Evolutionary conservation across 2,329 filamentous ascomycete species (phyloP), one percentile per base, ranked within the genome.

Genomic region (Arthrinium puccinioides): DNA sequence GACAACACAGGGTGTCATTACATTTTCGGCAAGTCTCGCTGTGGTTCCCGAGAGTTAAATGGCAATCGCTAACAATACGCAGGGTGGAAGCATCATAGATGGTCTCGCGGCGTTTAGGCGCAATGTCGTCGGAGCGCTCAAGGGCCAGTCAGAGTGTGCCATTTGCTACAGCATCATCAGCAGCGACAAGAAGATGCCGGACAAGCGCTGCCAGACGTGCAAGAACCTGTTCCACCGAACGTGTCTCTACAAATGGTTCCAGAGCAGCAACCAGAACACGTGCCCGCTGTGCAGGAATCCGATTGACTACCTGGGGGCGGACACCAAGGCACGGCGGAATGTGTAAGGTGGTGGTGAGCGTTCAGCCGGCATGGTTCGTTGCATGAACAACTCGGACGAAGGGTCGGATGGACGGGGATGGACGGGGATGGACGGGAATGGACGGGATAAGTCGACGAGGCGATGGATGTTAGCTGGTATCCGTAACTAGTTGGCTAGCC

Each of bases 91-190:
- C 55, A 77, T 98, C 40, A 84, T 89, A 37, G 90, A 97, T 49
- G 92, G 89, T 2, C 67, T 98, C 21, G 72, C 82, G 10, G 81
- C 87, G 8, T 97, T 94, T 70, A 79, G 85, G 45, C 78, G 82
- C 45, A 97, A 97, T 58, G 82, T 98, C 10, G 76, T 82, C 11
- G 87, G 87, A 2, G 86, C 87, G 4, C 72, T 98, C 47, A 92
- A 94, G 64, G 92, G 89, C 24, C 89, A 97, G 62, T 85, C 76
- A 15, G 92, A 98, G 61, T 98, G 92, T 56, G 87, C 92, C 9
- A 97, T 97, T 56, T 97, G 90, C 68, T 97, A 97, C 66, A 88
- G 82, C 42, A 88, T 98, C 54, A 87, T 98, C 45, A 87, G 87
- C 14, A 79, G 77, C 7, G 89, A 96, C 59, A 86, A 86, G 68